Conservation (phyloP, 2,329 filamentous ascomycete species). For the Bisporella sp. region DNA sequence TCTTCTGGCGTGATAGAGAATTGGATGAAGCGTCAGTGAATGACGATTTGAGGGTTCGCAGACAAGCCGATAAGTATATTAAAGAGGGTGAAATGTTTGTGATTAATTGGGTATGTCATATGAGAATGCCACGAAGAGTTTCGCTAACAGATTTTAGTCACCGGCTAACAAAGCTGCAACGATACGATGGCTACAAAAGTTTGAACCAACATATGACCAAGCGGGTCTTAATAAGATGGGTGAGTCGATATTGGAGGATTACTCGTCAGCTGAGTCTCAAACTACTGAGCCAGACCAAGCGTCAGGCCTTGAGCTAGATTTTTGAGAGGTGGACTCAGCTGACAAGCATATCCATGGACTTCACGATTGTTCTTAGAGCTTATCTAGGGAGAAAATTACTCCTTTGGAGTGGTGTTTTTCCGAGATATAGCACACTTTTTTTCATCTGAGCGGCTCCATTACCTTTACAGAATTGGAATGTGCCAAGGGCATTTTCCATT, state of each 20-base stretch:
- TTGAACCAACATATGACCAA: constrained; percentile 74
- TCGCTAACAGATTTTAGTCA: constrained; percentile 36
- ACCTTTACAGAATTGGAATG: too few species aligned
- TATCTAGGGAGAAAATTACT: too few species aligned
- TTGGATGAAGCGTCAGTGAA: constrained; percentile 84
- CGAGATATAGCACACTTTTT: too few species aligned
- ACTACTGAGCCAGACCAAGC: background rate
- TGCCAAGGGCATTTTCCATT: too few species aligned
- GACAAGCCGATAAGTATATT: constrained; percentile 85
- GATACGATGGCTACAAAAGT: constrained; percentile 62
- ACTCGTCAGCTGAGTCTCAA: background rate
- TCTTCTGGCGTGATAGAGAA: constrained; percentile 76
- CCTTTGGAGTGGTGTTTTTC: too few species aligned
- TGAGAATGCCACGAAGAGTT: background rate
- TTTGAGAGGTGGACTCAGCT: too few species aligned
- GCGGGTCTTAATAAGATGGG: background rate
- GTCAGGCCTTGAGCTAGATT: too few species aligned
- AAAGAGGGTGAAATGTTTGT: constrained; percentile 91
- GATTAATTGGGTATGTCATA: constrained; percentile 73
- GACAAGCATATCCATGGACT: too few species aligned
- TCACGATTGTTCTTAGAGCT: too few species aligned
- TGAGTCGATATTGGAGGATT: background rate
- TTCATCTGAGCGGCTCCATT: too few species aligned
- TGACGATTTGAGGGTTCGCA: constrained; percentile 82
- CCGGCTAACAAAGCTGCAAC: constrained; percentile 62